Evolutionary conservation across 495 filamentous ascomycete genomes (phyloP).

Genomic region (Neurospora discreta): DNA sequence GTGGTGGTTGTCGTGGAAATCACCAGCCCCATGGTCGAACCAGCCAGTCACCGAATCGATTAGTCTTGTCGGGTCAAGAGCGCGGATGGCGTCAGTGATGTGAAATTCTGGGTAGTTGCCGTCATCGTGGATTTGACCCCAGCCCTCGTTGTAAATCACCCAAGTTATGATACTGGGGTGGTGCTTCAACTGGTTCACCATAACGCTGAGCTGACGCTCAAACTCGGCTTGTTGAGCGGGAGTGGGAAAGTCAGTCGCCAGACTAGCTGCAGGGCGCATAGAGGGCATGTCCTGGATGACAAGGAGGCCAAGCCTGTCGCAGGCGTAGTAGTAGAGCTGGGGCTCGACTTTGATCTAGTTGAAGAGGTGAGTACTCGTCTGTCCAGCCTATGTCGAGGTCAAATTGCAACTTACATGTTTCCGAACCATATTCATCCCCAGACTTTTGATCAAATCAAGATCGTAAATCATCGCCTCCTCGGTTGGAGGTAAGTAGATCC

Average conservation of each 20-base stretch:
- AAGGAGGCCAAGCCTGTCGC: slow-evolving; percentile 50
- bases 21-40: slow-evolving; percentile 49
- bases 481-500: slow-evolving; percentile 48
- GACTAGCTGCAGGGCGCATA: slow-evolving; percentile 23
- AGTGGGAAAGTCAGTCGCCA: slow-evolving; percentile 23
- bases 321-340: slow-evolving; percentile 55
- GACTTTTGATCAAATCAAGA: slow-evolving; percentile 44
- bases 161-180: slow-evolving; percentile 48
- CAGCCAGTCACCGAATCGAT: slow-evolving; percentile 51
- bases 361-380: not conserved
- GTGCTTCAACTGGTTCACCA: slow-evolving; percentile 50
- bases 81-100: slow-evolving; percentile 40
- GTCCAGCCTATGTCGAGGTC: not conserved
- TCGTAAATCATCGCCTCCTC: slow-evolving; percentile 56
- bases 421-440: slow-evolving; percentile 57
- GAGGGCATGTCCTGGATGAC: slow-evolving; percentile 63
- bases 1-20: slow-evolving; percentile 55
- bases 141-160: slow-evolving; percentile 63
- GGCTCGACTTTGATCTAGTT: slow-evolving; percentile 55
- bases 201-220: slow-evolving; percentile 46
- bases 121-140: slow-evolving; percentile 43
- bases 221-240: slow-evolving; percentile 47
- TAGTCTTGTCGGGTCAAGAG: slow-evolving; percentile 50
- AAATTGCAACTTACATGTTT: slow-evolving; percentile 44
- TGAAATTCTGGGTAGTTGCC: slow-evolving; percentile 41